These are phyloP conservation scores for Cornus suecica DNA, from an alignment of 148 eudicot species.

Conservation along the genomic window DNA sequence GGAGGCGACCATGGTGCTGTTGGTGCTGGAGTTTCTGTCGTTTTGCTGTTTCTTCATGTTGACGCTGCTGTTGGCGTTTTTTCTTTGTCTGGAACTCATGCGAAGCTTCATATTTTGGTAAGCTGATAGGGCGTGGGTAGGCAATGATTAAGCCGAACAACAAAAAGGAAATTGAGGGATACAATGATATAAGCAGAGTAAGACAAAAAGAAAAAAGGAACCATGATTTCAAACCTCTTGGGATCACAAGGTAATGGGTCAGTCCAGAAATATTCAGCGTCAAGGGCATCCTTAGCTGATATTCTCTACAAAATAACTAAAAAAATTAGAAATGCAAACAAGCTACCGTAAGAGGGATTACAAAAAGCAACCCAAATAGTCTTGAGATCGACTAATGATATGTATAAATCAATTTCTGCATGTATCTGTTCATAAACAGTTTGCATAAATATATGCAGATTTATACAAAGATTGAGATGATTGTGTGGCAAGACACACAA, in stretches of 20 bases:
- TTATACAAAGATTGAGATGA: no score
- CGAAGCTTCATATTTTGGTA: constrained; percentile 81
- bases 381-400: background rate
- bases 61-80: constrained; percentile 78
- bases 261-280: constrained; percentile 88
- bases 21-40: constrained; percentile 85
- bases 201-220: background rate
- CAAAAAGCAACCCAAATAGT: background rate
- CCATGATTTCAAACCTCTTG: constrained; percentile 47
- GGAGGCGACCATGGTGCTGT: constrained; percentile 59
- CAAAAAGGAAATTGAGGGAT: background rate
- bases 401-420: background rate
- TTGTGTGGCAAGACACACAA: background rate
- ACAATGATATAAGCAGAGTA: background rate
- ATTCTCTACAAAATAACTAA: constrained; percentile 54
- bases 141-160: background rate
- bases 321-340: background rate
- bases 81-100: constrained; percentile 90
- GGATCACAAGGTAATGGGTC: constrained; percentile 96
- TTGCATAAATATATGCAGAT: no score
- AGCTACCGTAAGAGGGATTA: background rate
- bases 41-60: constrained; percentile 73
- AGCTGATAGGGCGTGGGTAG: constrained; percentile 29
- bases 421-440: background rate
- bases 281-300: constrained; percentile 85